Evolutionary conservation across 495 filamentous ascomycete species (phyloP).

Genomic region (Xylaria grammica): DNA sequence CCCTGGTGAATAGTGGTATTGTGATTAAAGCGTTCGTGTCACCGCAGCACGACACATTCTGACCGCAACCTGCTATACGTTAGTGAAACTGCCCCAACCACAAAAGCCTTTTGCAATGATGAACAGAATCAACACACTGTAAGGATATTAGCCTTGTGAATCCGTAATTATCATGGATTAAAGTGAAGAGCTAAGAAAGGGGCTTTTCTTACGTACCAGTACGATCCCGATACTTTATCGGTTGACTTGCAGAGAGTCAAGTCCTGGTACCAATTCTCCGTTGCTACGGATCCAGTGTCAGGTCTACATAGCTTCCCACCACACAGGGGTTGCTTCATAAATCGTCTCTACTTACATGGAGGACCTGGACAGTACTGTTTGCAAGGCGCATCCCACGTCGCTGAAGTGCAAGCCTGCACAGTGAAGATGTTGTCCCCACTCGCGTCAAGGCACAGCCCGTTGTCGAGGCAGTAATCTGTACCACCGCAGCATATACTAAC

Average conservation of each 20-base stretch:
- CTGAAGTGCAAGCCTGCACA: slow-evolving; percentile 35
- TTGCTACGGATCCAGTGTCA: neutral
- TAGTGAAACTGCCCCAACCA: no score
- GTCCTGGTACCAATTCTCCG: neutral
- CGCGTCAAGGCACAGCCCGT: slow-evolving; percentile 29
- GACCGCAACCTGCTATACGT: no score
- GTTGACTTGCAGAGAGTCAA: slow-evolving; percentile 4
- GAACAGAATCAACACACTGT: no score
- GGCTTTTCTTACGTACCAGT: no score
- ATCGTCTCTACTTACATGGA: neutral
- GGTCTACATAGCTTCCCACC: neutral
- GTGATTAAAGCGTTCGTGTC: slow-evolving; percentile 12
- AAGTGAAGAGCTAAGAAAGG: no score
- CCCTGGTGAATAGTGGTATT: slow-evolving; percentile 14
- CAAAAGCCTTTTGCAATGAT: no score
- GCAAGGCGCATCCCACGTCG: slow-evolving; percentile 27
- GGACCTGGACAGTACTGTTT: neutral
- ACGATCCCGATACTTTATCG: slow-evolving; percentile 11
- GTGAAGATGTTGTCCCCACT: slow-evolving; percentile 30
- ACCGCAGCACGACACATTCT: slow-evolving; percentile 24
- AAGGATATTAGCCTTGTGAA: no score
- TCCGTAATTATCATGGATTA: no score
- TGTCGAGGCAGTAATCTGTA: slow-evolving; percentile 33
- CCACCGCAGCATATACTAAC: slow-evolving; percentile 36
- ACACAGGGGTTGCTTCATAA: no score